Conservation (phyloP, 345 rosid genomes). For the Dipteronia sinensis region DNA sequence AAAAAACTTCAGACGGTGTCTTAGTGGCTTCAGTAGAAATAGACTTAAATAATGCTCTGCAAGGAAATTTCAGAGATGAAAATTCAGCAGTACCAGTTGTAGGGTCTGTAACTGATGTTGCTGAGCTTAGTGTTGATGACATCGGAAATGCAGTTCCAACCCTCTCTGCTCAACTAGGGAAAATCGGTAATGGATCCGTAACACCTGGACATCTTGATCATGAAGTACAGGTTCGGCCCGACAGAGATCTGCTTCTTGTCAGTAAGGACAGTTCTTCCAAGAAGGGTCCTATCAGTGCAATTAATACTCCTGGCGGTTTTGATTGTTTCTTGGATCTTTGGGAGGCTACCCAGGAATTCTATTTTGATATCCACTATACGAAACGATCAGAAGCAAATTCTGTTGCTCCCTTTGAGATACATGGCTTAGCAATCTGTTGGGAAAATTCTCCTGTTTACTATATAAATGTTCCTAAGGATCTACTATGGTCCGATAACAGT, state of each 20-base stretch:
- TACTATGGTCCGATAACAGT: constrained; percentile 46
- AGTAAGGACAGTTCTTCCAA: constrained; percentile 43
- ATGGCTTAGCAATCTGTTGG: constrained; percentile 95
- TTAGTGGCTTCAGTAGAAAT: constrained; percentile 42
- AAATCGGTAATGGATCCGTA: constrained; percentile 26
- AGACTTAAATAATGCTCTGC: constrained; percentile 31
- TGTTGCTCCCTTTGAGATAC: constrained; percentile 62
- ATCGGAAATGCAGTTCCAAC: constrained; percentile 22
- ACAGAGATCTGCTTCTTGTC: constrained; percentile 22
- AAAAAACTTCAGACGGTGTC: constrained; percentile 33
- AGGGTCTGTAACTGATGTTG: constrained; percentile 32
- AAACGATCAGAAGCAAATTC: constrained; percentile 53
- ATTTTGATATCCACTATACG: constrained; percentile 82
- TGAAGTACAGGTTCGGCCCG: constrained; percentile 20
- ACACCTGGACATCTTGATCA: constrained; percentile 17
- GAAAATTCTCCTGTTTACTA: constrained; percentile 81
- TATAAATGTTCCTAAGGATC: constrained; percentile 77
- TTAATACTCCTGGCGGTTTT: constrained; percentile 67
- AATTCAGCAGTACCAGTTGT: constrained; percentile 29
- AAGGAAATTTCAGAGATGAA: constrained; percentile 24
- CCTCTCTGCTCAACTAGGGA: constrained; percentile 22
- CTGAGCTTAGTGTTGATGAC: constrained; percentile 21
- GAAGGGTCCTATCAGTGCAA: constrained; percentile 77
- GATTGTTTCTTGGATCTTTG: constrained; percentile 88
- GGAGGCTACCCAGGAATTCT: constrained; percentile 67